Evolutionary conservation across 148 eudicot genomes (phyloP).

Genomic region (Camellia japonica): DNA sequence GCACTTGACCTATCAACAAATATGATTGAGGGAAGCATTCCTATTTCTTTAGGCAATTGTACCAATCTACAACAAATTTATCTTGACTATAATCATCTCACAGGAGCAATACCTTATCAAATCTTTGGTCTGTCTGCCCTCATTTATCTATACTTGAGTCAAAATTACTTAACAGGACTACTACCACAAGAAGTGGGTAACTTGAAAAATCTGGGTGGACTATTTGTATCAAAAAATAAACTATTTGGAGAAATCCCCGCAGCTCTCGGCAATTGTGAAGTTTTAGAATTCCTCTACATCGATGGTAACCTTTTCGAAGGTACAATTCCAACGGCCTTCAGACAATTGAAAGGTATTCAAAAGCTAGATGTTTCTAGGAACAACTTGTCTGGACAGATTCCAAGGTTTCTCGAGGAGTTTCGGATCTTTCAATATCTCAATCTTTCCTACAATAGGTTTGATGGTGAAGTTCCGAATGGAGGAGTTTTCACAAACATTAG

Average conservation of each 20-base stretch:
- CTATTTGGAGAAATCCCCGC: background rate
- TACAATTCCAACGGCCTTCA: background rate
- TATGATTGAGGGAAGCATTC: background rate
- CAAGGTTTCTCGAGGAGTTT: background rate
- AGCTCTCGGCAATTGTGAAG: background rate
- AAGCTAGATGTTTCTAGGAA: slow-evolving; percentile 6
- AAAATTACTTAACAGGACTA: background rate
- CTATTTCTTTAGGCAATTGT: background rate
- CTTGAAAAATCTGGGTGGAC: background rate
- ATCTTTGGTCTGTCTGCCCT: background rate
- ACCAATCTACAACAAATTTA: background rate
- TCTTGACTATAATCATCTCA: background rate
- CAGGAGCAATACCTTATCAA: slow-evolving; percentile 10
- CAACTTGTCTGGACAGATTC: slow-evolving; percentile 8
- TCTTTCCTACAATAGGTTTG: background rate
- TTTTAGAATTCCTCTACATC: background rate
- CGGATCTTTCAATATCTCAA: background rate
- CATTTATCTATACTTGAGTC: background rate
- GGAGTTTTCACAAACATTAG: background rate
- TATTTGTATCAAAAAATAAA: background rate
- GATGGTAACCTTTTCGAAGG: slow-evolving; percentile 4
- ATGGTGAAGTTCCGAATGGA: slow-evolving; percentile 6
- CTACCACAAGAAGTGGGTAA: background rate
- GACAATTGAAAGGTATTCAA: background rate
- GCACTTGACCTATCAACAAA: background rate